A percentile compares a stretch with the other conserved stretches of the same genome.
These are phyloP conservation scores for Akanthomyces dipterigenus DNA, from an alignment of 2,329 filamentous ascomycete species.

Conservation along the genomic window DNA sequence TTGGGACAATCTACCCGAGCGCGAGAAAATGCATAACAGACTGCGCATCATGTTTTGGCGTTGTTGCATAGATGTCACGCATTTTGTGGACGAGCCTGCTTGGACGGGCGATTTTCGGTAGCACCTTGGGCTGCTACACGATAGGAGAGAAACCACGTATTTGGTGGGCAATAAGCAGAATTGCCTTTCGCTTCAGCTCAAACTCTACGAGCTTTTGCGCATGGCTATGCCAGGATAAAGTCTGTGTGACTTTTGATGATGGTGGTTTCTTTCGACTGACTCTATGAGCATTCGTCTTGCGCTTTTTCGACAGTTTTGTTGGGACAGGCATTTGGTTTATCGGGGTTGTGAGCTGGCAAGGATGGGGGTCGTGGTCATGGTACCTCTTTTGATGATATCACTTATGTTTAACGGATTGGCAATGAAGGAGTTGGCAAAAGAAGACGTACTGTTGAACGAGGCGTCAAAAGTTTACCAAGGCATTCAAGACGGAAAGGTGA, in stretches of 20 bases:
- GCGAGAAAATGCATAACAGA: background rate
- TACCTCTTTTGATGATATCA: constrained; percentile 29
- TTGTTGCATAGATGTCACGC: constrained; percentile 6
- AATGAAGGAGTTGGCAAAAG: constrained; percentile 21
- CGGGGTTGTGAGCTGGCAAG: constrained; percentile 19
- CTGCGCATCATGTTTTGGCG: constrained; percentile 6
- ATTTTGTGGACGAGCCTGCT: constrained; percentile 1
- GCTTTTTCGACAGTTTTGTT: constrained; percentile 4
- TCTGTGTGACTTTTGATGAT: background rate
- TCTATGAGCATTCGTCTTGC: constrained; percentile 3
- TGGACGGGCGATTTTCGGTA: constrained; percentile 8
- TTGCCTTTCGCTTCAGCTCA: constrained; percentile 4
- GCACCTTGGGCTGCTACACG: constrained; percentile 13
- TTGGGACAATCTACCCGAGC: background rate
- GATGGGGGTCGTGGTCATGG: constrained; percentile 23
- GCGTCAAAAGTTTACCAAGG: constrained; percentile 1
- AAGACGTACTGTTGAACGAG: constrained; percentile 16
- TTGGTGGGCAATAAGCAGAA: constrained; percentile 10
- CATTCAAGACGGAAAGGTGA: background rate
- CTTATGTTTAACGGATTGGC: constrained; percentile 26
- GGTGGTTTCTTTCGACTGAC: constrained; percentile 3
- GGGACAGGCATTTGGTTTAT: constrained; percentile 20
- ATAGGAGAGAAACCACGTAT: background rate
- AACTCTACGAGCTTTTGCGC: constrained; percentile 2
- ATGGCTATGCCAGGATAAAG: constrained; percentile 7